A percentile compares a stretch with the other conserved stretches of the same genome.
phyloP scores from a whole-genome alignment of 116 monocot species.

The Trichopus zeylanicus region DNA sequence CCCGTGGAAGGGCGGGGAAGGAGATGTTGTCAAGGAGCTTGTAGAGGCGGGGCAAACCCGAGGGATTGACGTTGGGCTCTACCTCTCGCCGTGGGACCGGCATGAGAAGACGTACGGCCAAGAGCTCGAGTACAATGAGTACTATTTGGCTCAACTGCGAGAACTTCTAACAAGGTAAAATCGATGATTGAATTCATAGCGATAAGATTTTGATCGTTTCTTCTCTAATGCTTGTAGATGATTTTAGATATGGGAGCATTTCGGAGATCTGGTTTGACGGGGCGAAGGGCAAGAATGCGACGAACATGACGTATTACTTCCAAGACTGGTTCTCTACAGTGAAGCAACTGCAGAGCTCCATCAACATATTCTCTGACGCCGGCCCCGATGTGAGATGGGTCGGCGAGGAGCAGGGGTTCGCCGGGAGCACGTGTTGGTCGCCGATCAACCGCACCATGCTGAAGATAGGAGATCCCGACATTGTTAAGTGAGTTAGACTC shows the following conservation, averaged over 20 bases:
- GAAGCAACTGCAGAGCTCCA: slow-evolving; percentile 56
- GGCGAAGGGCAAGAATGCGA: slow-evolving; percentile 68
- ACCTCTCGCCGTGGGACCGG: slow-evolving; percentile 90
- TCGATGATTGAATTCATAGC: background rate
- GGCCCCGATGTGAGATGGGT: slow-evolving; percentile 86
- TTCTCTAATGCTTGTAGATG: background rate
- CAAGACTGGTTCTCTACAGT: slow-evolving; percentile 61
- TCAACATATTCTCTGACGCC: slow-evolving; percentile 93
- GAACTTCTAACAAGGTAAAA: slow-evolving; percentile 60
- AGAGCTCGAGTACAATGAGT: slow-evolving; percentile 68
- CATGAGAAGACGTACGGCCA: slow-evolving; percentile 69
- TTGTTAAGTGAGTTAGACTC: slow-evolving; percentile 27
- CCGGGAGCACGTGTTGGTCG: slow-evolving; percentile 79
- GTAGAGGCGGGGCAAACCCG: slow-evolving; percentile 32
- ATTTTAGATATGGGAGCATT: slow-evolving; percentile 54
- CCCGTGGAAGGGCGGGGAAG: slow-evolving; percentile 58
- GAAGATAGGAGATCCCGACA: slow-evolving; percentile 48
- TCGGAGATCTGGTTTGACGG: slow-evolving; percentile 94
- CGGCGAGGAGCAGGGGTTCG: slow-evolving; percentile 71
- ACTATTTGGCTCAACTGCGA: slow-evolving; percentile 61
- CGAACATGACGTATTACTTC: slow-evolving; percentile 82
- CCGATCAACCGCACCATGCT: slow-evolving; percentile 50
- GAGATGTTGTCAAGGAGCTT: slow-evolving; percentile 65
- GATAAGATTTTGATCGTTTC: background rate
- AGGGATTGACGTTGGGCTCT: slow-evolving; percentile 63